Evolutionary conservation across 1,284 basidiomycete species (phyloP).

Genomic region (Meira miltonrushii): DNA sequence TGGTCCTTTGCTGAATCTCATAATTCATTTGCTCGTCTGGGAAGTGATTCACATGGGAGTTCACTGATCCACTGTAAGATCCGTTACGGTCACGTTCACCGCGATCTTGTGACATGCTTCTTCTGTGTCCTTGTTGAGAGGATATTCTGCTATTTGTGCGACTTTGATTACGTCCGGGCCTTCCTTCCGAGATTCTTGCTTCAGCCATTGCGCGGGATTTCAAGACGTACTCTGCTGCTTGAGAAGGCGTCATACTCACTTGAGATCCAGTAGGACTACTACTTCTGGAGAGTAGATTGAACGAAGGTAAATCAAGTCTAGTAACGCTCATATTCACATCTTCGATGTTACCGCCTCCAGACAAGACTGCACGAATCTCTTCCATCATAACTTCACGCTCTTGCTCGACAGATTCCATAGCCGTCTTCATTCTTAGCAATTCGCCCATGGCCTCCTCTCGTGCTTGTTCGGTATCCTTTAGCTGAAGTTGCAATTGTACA

Average conservation of each 20-base stretch:
- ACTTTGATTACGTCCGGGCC: constrained; percentile 3
- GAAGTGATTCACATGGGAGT: constrained; percentile 23
- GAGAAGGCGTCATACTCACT: constrained; percentile 19
- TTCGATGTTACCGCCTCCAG: constrained; percentile 17
- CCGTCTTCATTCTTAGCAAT: constrained; percentile 34
- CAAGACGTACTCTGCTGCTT: constrained; percentile 30
- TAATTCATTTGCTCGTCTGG: constrained; percentile 48
- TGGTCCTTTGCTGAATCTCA: constrained; percentile 43
- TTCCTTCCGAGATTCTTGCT: constrained; percentile 31
- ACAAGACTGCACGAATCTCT: constrained; percentile 43
- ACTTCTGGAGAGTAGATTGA: constrained; percentile 8
- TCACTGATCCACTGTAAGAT: constrained; percentile 11
- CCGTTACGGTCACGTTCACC: background rate
- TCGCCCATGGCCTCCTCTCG: constrained; percentile 40
- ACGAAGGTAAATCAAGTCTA: constrained; percentile 24
- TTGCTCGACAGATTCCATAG: constrained; percentile 31
- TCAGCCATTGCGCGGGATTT: constrained; percentile 39
- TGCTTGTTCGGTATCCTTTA: constrained; percentile 40
- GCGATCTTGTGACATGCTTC: constrained; percentile 4
- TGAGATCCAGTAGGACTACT: constrained; percentile 16
- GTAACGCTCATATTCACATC: constrained; percentile 26
- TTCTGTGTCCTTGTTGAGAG: constrained; percentile 4
- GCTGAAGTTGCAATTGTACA: constrained; percentile 36
- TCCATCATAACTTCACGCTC: constrained; percentile 49
- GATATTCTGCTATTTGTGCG: background rate